Conservation (phyloP, 1,139 yeast species). For the Nakaseomyces sp. region DNA sequence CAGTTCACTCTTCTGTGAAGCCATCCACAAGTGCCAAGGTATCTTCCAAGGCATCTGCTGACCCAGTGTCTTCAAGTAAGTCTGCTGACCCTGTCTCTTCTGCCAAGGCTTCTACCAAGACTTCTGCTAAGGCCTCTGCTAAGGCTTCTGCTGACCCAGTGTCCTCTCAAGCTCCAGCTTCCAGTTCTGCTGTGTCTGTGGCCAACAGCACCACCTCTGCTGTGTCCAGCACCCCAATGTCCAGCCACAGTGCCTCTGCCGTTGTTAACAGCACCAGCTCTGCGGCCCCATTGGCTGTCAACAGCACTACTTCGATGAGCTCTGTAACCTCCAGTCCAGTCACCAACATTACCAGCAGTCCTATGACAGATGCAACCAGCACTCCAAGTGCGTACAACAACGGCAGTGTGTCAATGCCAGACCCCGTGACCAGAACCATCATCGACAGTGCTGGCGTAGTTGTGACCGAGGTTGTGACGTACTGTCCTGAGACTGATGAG, state of each 20-base stretch:
- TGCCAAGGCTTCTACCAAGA: too few relatives aligned
- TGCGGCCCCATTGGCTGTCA: background rate
- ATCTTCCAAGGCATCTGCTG: too few relatives aligned
- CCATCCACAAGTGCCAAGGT: too few relatives aligned
- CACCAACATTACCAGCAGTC: background rate
- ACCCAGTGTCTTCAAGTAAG: constrained; percentile 20
- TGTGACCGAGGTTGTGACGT: constrained; percentile 1
- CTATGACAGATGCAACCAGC: too few relatives aligned
- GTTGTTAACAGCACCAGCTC: background rate
- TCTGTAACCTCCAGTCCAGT: background rate
- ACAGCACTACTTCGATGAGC: background rate
- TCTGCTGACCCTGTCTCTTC: constrained; percentile 2
- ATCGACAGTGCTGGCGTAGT: background rate
- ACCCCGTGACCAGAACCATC: background rate
- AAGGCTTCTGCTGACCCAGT: too few relatives aligned
- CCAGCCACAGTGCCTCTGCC: background rate
- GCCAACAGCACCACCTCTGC: background rate
- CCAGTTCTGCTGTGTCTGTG: constrained; percentile 19
- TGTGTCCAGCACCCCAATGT: background rate
- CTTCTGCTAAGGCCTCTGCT: too few relatives aligned
- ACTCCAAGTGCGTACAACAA: constrained; percentile 1
- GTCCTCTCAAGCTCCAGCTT: constrained; percentile 13
- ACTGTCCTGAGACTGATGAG: constrained; percentile 3
- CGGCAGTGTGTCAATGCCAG: constrained; percentile 2
- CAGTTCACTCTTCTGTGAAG: constrained; percentile 30